Evolutionary conservation across 2,329 filamentous ascomycete genomes (phyloP).

Genomic region (Reticulascus tulasneorum): DNA sequence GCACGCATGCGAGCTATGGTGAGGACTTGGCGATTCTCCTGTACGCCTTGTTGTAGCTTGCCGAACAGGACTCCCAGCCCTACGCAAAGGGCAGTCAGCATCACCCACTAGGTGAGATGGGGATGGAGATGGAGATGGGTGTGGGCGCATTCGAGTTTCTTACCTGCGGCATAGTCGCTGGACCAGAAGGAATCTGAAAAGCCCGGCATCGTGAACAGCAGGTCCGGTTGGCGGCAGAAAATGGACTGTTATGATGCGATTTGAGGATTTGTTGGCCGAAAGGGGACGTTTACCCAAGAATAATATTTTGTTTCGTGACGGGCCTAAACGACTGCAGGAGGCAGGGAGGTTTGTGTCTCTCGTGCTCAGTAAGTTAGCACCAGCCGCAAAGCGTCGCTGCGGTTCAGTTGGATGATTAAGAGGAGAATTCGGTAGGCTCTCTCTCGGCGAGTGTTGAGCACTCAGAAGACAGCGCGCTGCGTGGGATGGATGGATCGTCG

Average conservation of each 20-base stretch:
- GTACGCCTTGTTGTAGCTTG: slow-evolving; percentile 93
- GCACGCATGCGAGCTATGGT: slow-evolving; percentile 90
- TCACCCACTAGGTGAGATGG: no score
- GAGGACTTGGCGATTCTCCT: slow-evolving; percentile 92
- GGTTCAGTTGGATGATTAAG: no score
- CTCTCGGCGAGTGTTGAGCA: no score
- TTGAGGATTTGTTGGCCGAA: slow-evolving; percentile 1
- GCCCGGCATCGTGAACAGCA: slow-evolving; percentile 62
- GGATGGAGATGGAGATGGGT: background rate
- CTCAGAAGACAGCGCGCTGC: no score
- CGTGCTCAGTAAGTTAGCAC: no score
- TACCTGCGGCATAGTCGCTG: slow-evolving; percentile 90
- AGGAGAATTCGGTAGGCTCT: no score
- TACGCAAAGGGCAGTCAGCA: slow-evolving; percentile 23
- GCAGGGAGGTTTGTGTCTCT: no score
- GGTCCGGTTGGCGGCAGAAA: slow-evolving; percentile 4
- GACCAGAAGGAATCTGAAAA: slow-evolving; percentile 99
- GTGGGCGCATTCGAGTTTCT: slow-evolving; percentile 21
- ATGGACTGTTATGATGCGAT: slow-evolving; percentile 3
- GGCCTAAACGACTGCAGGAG: no score
- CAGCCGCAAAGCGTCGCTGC: no score
- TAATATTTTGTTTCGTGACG: slow-evolving; percentile 15
- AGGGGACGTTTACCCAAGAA: slow-evolving; percentile 1
- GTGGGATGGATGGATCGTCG: no score
- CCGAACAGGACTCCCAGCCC: slow-evolving; percentile 89